Conservation (phyloP, 345 rosid species). For the Populus alba region DNA sequence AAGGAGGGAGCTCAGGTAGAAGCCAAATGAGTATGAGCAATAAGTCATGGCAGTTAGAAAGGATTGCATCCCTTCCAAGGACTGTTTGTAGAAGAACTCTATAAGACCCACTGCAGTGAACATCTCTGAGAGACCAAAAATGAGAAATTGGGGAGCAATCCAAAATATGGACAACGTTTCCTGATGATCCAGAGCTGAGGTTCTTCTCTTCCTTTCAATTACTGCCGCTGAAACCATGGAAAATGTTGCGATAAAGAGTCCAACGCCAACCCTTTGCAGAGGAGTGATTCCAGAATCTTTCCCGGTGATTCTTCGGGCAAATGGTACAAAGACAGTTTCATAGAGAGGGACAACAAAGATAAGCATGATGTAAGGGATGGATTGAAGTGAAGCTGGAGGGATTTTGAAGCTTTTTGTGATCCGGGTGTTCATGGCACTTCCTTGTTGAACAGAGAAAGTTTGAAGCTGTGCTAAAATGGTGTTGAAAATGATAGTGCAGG, state of each 20-base stretch:
- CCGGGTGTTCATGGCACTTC: conserved; percentile 11
- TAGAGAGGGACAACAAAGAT: conserved; percentile 23
- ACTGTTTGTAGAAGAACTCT: conserved; percentile 73
- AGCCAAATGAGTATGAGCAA: conserved; percentile 65
- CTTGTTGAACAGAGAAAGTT: conserved; percentile 22
- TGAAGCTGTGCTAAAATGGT: conserved; percentile 23
- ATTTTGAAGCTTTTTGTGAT: conserved; percentile 12
- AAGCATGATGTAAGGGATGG: conserved; percentile 17
- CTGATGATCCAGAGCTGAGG: conserved; percentile 15
- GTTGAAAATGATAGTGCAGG: conserved; percentile 24
- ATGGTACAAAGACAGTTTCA: conserved; percentile 14
- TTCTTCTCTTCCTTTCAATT: conserved; percentile 49
- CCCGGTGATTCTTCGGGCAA: conserved; percentile 13
- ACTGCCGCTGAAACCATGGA: conserved; percentile 65
- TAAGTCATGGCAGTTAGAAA: conserved; percentile 65
- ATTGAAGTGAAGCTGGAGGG: conserved; percentile 24
- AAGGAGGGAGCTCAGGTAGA: conserved; percentile 58
- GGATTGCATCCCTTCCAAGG: conserved; percentile 56
- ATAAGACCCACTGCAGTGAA: conserved; percentile 66
- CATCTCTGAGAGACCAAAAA: conserved; percentile 67
- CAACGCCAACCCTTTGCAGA: conserved; percentile 39
- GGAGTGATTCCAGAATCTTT: conserved; percentile 18
- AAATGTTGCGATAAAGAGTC: conserved; percentile 53
- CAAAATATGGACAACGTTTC: conserved; percentile 52
- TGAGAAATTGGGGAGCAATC: conserved; percentile 61